Conservation (phyloP, 495 filamentous ascomycete genomes). For the Rhizodiscina lignyota region DNA sequence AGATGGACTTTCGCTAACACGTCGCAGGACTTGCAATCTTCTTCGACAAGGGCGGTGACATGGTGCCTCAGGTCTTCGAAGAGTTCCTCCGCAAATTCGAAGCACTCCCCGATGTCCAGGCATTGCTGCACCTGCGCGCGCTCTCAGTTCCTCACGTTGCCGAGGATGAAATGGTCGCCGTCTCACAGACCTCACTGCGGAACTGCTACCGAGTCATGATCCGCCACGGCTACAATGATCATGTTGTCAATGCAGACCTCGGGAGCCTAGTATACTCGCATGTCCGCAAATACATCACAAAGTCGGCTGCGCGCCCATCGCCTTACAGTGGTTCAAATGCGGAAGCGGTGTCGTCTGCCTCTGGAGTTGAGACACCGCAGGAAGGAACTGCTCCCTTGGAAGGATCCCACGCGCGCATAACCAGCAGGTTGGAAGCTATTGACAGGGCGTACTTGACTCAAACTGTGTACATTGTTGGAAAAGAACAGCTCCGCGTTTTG, state of each 20-base stretch:
- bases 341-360: conserved; percentile 3
- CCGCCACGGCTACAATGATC: conserved; percentile 55
- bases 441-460: conserved; percentile 42
- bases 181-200: conserved; percentile 29
- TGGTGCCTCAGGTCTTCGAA: conserved; percentile 16
- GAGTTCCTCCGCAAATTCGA: conserved; percentile 20
- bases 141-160: conserved; percentile 12
- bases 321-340: not conserved
- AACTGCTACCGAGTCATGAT: conserved; percentile 50
- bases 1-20: no score
- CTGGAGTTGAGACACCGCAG: conserved; percentile 1
- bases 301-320: conserved; percentile 10
- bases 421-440: conserved; percentile 12
- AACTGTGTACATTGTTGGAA: conserved; percentile 53
- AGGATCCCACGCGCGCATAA: not conserved
- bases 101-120: conserved; percentile 15
- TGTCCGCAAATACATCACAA: conserved; percentile 34
- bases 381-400: not conserved
- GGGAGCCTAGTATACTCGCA: conserved; percentile 42
- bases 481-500: conserved; percentile 49
- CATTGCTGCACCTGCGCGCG: conserved; percentile 21
- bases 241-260: conserved; percentile 45
- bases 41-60: conserved; percentile 22
- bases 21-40: conserved; percentile 19
- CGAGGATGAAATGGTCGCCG: conserved; percentile 12